Percentiles rank a stretch among this genome's conserved stretches.
Conservation (phyloP, 2,329 filamentous ascomycete genomes). For the Ceratocystis diversiconidia region DNA sequence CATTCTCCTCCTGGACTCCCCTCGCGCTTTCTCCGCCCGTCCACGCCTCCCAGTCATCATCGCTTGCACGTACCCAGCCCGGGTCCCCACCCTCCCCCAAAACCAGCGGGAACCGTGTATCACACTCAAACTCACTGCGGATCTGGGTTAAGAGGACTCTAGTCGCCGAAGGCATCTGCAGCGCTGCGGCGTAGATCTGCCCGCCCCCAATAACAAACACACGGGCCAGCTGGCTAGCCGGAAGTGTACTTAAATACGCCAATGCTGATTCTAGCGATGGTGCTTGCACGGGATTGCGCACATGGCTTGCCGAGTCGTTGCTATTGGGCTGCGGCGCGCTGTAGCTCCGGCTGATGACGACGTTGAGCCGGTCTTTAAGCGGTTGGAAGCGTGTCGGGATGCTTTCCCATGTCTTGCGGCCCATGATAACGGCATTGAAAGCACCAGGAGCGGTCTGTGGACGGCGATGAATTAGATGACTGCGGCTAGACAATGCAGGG, state of each 20-base stretch:
- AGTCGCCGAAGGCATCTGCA: conserved; percentile 43
- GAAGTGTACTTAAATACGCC: conserved; percentile 25
- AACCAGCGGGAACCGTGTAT: conserved; percentile 56
- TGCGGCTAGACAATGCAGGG: not conserved
- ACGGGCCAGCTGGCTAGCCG: conserved; percentile 31
- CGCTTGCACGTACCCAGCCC: conserved; percentile 41
- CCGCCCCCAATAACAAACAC: conserved; percentile 84
- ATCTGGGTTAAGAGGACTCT: conserved; percentile 59
- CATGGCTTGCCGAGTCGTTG: conserved; percentile 13
- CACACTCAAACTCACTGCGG: conserved; percentile 55
- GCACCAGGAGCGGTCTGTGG: conserved; percentile 25
- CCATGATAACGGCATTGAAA: conserved; percentile 81
- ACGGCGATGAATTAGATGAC: not conserved
- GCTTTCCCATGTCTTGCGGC: conserved; percentile 89
- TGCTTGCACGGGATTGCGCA: conserved; percentile 39
- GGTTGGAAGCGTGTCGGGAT: conserved; percentile 70
- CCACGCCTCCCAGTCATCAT: conserved; percentile 44
- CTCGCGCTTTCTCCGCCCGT: conserved; percentile 49
- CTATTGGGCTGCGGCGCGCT: conserved; percentile 18
- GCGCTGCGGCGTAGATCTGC: conserved; percentile 64
- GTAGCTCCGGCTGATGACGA: conserved; percentile 55
- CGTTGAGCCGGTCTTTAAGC: conserved; percentile 64
- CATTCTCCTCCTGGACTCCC: conserved; percentile 47
- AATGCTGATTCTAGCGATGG: conserved; percentile 46
- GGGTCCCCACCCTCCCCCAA: conserved; percentile 28